Conservation (phyloP, 2,329 filamentous ascomycete genomes). For the Reticulascus tulasneorum region DNA sequence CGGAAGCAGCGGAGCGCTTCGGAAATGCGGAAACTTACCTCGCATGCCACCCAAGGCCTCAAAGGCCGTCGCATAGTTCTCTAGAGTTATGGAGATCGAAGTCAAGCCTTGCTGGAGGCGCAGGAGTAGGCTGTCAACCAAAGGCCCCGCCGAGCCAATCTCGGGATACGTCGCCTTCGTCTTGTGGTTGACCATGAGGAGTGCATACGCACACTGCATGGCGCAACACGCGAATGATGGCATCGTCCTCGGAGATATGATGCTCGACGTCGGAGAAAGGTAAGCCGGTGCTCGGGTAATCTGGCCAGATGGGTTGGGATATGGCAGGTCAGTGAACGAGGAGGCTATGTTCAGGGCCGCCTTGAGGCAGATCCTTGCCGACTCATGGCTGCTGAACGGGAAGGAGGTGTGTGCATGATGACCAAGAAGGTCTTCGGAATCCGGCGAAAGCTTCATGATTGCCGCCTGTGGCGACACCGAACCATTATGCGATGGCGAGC, state of each 20-base stretch:
- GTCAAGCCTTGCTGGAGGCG: constrained; percentile 36
- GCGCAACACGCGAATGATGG: constrained; percentile 41
- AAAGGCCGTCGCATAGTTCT: constrained; percentile 40
- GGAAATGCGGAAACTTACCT: constrained; percentile 23
- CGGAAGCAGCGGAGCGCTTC: too few relatives aligned
- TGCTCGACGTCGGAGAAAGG: constrained; percentile 29
- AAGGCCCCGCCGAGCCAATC: constrained; percentile 16
- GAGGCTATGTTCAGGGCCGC: constrained; percentile 44
- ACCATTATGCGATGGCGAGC: constrained; percentile 22
- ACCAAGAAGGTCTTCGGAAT: too few relatives aligned
- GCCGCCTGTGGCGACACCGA: constrained; percentile 18
- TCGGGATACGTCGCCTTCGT: constrained; percentile 31
- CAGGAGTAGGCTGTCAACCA: constrained; percentile 31
- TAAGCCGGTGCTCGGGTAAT: constrained; percentile 28
- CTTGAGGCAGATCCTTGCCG: constrained; percentile 45
- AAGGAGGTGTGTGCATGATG: constrained; percentile 24
- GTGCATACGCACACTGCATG: constrained; percentile 41
- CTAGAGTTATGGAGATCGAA: constrained; percentile 36
- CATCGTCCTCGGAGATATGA: constrained; percentile 40
- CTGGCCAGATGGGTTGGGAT: constrained; percentile 36
- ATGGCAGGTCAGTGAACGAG: constrained; percentile 41
- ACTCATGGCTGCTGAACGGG: constrained; percentile 42
- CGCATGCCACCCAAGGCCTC: constrained; percentile 42
- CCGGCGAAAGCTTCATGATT: constrained; percentile 16
- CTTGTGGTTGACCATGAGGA: constrained; percentile 39